Base-by-base conservation (phyloP, 495 filamentous ascomycete genomes). In the Xylona heveae region DNA sequence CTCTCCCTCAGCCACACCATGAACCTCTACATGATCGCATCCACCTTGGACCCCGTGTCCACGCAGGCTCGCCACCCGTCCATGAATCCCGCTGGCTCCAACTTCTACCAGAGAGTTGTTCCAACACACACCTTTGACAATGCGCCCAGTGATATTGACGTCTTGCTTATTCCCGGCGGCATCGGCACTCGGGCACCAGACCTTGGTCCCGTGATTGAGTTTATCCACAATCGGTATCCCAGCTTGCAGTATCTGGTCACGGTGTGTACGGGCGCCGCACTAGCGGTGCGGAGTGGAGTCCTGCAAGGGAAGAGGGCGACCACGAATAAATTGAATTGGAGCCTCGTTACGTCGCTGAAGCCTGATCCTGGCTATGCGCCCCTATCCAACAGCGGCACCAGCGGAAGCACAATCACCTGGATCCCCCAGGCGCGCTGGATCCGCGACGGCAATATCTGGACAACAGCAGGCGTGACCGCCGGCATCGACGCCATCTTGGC, bases 141-240 rank as follows among this genome's bases (percentile, higher is more conserved):
- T 10, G 48, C 52, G 2, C 57, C 57, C 0, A 42, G 42, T 2
- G 41, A 52, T 10, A 43, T 78, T 4, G 74, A 82, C 27, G 61
- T 77, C 6, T 57, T 81, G 3, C 44, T 81, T 28, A 51, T 82
- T 2, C 74, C 72, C 0, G 76, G 76, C 3, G 76, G 76, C 0
- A 7, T 49, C 1, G 74, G 74, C 14, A 48, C 54, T 3, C 58
- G 66, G 2, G 35, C 48, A 6, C 40, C 52, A 7, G 36, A 33
- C 10, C 49, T 51, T 29, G 43, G 60, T 9, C 35, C 33, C 5
- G 44, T 56, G 5, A 52, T 65, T 19, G 43, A 51, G 0, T 75
- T 59, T 36, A 42, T 78, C 36, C n/a, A n/a, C n/a, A n/a, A n/a
- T n/a, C n/a, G n/a, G n/a, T 34, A 34, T 14, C 44, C 40, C 0